A percentile compares a stretch with the other conserved stretches of the same genome.
Conservation (phyloP, 2,329 filamentous ascomycete species). For the Fusarium circinatum region DNA sequence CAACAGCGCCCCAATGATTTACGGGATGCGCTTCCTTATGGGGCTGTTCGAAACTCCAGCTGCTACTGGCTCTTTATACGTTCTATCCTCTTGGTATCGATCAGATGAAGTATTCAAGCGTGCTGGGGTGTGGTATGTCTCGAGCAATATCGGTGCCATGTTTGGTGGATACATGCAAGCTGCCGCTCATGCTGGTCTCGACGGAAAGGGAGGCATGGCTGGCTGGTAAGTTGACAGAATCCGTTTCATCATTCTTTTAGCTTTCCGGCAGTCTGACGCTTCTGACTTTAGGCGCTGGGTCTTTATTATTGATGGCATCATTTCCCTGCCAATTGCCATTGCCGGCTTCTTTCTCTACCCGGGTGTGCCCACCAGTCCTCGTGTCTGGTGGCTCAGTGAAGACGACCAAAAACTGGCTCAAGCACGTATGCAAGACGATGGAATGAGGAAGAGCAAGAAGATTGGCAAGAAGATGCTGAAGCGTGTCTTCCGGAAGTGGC, state of each 20-base stretch:
- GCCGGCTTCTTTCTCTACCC: conserved; percentile 46
- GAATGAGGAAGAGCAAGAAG: conserved; percentile 35
- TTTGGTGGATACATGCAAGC: conserved; percentile 37
- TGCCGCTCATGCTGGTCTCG: conserved; percentile 24
- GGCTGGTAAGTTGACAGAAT: conserved; percentile 19
- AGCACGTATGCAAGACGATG: conserved; percentile 39
- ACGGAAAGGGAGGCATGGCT: conserved; percentile 30
- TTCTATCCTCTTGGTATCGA: conserved; percentile 50
- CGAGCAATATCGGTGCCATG: conserved; percentile 29
- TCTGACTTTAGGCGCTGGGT: conserved; percentile 43
- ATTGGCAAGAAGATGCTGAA: conserved; percentile 42
- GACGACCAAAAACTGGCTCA: conserved; percentile 39
- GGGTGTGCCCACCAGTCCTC: conserved; percentile 38
- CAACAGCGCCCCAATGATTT: conserved; percentile 25
- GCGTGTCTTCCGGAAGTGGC: conserved; percentile 42
- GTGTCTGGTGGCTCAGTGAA: conserved; percentile 43
- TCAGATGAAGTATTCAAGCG: conserved; percentile 57
- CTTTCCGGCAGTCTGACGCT: background rate
- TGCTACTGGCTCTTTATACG: conserved; percentile 41
- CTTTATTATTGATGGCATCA: conserved; percentile 50
- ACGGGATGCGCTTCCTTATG: conserved; percentile 33
- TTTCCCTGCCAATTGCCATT: conserved; percentile 31
- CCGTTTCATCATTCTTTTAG: too few relatives aligned
- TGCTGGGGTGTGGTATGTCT: conserved; percentile 59
- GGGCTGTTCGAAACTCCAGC: conserved; percentile 34